These are phyloP conservation scores for Brassica cretica DNA, from an alignment of 345 rosid genomes.

Conservation along the genomic window DNA sequence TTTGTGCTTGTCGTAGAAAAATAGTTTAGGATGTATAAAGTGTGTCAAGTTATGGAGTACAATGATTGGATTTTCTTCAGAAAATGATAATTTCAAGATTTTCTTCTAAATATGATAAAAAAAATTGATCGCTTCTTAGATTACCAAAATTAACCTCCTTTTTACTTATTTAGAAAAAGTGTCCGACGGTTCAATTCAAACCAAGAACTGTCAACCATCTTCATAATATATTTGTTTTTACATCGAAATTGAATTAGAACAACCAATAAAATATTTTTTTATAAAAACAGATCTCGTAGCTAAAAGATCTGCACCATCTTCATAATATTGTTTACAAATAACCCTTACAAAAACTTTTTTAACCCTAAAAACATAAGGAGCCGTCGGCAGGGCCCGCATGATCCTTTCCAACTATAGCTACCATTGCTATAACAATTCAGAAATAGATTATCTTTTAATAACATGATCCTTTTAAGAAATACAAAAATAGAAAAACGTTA, in stretches of 20 bases:
- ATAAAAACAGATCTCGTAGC: background rate
- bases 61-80: background rate
- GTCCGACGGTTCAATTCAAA: background rate
- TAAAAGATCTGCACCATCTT: background rate
- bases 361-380: background rate
- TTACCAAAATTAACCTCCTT: background rate
- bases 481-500: background rate
- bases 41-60: background rate
- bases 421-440: background rate
- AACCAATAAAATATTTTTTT: background rate
- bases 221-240: background rate
- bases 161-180: background rate
- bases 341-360: background rate
- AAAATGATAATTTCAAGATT: too few relatives aligned
- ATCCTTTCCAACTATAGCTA: background rate
- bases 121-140: background rate
- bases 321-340: background rate
- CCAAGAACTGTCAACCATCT: background rate
- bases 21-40: constrained; percentile 8
- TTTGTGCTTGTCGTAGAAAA: background rate
- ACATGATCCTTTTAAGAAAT: background rate
- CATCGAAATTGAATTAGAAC: background rate
- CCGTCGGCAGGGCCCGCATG: background rate
- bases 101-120: too few relatives aligned
- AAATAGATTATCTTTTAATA: constrained; percentile 1